Evolutionary conservation across 176 grass and related monocot species (phyloP), one percentile per base, ranked within the genome.

Genomic region (Zoysia pacifica): DNA sequence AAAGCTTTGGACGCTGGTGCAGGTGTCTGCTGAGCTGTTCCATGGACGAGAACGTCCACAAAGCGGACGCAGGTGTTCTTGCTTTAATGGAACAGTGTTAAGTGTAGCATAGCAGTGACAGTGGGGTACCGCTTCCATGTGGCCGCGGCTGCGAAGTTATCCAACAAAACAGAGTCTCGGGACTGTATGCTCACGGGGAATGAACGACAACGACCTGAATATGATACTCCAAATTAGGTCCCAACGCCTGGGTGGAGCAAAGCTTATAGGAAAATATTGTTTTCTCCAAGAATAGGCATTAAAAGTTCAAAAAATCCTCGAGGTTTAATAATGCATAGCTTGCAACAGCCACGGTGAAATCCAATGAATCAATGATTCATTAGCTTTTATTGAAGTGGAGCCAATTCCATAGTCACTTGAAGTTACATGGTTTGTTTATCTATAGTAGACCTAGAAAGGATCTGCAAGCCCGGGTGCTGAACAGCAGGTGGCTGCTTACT

Each of bases 11-110:
- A 89, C 20, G 15, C 37, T 73, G 56, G 73, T 15, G 73, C 73
- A 86, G 83, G 87, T 86, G 83, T 62, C 87, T 67, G 45, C 60
- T 50, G 58, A 81, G 67, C 54, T 73, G 82, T 69, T 65, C 80
- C 69, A 45, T 42, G 45, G 69, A 83, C 44, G 69, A 84, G 8
- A 81, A 79, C 86, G 69, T 54, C 75, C 51, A 12, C 7, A 45
- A 67, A 84, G 28, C 28, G 28, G 28, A 28, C 28, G 28, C 28
- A 28, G 28, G 28, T 28, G 28, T 28, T 28, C 28, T 28, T 28
- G 28, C 28, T 28, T 28, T 28, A 28, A 28, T 28, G 28, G 28
- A 28, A 28, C 28, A 28, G 28, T 28, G 28, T 28, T 28, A 0
- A 28, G 28, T 28, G 28, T 28, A 28, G 28, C 28, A 28, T 28